Base-by-base conservation (phyloP, 148 eudicot species). In the Vaccinium macrocarpon region DNA sequence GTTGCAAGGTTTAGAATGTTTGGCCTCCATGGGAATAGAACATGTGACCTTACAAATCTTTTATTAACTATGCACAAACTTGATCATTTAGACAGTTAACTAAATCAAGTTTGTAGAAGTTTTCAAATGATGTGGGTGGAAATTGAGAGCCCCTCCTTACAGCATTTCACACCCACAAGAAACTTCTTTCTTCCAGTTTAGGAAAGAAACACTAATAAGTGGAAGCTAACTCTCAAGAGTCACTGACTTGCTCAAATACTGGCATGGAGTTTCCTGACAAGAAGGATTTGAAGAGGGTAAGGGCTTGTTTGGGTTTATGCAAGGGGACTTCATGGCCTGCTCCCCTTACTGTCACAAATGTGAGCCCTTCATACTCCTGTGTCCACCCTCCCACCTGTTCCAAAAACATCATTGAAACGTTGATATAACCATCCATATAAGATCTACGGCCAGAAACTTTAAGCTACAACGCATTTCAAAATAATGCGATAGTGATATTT, bases 291-390 rank as follows among this genome's bases (percentile, higher is more conserved):
- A 91, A 7, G 27, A 97, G 89, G 1, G 94, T 89, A 62, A 95
- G 89, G 78, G 99, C 94, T 75, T 90, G 93, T 85, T 95, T 93
- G 25, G 98, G 95, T 86, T 82, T 92, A 86, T 95, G 98, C 86
- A 95, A 87, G 46, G 99, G 93, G 9, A 97, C 99, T 91, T 97
- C 98, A 86, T 97, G 99, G n/a, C 99, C 98, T 76, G 99, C 98
- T 82, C 98, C 99, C 84, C 99, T 90, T 42, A 97, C 95, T 32
- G 89, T 92, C n/a, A 95, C 99, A 73, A 95, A 97, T 15, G 93
- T 97, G 23, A 97, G 96, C 53, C 99, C 99, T 78, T 88, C 85
- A 78, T 97, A 95, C 81, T 91, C 94, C 86, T 97, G 93, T 19
- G 91, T 92, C 99, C 99, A 95, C 88, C 99, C 99, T 64, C 94